Evolutionary conservation across 371 early-diverging fungal species (phyloP), one percentile per base, ranked within the genome.

Genomic region (Haplosporangium sp.): DNA sequence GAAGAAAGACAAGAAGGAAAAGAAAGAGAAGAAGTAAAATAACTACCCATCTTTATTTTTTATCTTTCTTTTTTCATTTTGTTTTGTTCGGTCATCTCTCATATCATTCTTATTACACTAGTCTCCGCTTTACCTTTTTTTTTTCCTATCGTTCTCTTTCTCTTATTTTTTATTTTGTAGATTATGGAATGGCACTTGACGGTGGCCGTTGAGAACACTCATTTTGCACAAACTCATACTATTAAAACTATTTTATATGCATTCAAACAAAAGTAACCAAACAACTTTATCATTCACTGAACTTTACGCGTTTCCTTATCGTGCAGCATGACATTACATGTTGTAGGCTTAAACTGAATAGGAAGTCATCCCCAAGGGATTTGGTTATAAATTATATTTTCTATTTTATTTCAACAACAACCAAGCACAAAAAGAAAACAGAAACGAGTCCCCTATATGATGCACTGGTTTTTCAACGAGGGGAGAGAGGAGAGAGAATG

Each of bases 1-100:
- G 71, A 71, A 85, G 65, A 77, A 86, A 77, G 71, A 86, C 73
- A 72, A 85, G 76, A 84, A 87, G 63, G 67, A 74, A 11, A 82
- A 89, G 60, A 76, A 84, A 69, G 71, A 82, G 13, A 84, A 86
- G 68, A 88, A 85, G 72, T 53, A 69, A 42, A 84, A 81, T 77
- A 86, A 85, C 85, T 84, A 78, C 71, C 84, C 15, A 38, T 39
- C n/a, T 40, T 62, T 13, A 44, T 56, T 62, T 35, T 62, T n/a
- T 58, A 56, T 62, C 61, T 65, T 42, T 63, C 35, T 63, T 53
- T 45, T 38, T 27, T 35, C 57, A 13, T 35, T 61, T 57, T 50
- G 58, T 66, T n/a, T 69, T 53, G 55, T 20, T 48, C 7, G n/a
- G 27, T 48, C 11, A 10, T 42, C 42, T 42, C 42, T 42, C 42